Evolutionary conservation across 106 monocot species (phyloP).

Genomic region (Cymbidium sinense): DNA sequence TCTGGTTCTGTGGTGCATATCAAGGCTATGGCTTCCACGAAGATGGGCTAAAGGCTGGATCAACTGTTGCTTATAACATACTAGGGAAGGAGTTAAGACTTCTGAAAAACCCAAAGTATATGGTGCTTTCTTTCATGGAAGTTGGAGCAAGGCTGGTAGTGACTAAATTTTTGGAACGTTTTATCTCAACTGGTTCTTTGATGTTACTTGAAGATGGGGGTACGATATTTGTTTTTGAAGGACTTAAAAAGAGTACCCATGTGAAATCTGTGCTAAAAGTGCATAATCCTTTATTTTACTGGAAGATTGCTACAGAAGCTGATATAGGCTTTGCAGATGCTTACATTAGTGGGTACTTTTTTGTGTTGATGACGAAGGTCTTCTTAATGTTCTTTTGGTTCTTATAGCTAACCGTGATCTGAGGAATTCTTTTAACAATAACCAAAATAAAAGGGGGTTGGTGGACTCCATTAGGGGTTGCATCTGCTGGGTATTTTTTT

Average conservation of each 20-base stretch:
- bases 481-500: constrained; percentile 73
- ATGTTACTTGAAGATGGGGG: constrained; percentile 95
- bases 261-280: constrained; percentile 63
- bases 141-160: constrained; percentile 67
- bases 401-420: constrained; percentile 80
- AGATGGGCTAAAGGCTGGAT: constrained; percentile 90
- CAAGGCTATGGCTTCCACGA: constrained; percentile 98
- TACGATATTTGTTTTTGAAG: constrained; percentile 65
- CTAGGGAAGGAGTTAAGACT: constrained; percentile 35
- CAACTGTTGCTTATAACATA: constrained; percentile 42
- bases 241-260: constrained; percentile 25
- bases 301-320: constrained; percentile 96
- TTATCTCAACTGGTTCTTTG: constrained; percentile 49
- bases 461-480: constrained; percentile 78
- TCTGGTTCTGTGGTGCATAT: constrained; percentile 97
- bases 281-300: constrained; percentile 81
- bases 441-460: constrained; percentile 59
- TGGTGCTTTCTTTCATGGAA: constrained; percentile 71
- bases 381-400: constrained; percentile 74
- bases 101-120: constrained; percentile 54
- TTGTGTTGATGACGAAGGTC: constrained; percentile 80
- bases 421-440: constrained; percentile 22
- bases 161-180: constrained; percentile 55
- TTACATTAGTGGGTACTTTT: constrained; percentile 86
- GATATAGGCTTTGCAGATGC: constrained; percentile 98